Evolutionary conservation across 306 rosid species (phyloP), one percentile per base, ranked within the genome.

Genomic region (Leucaena leucocephala): DNA sequence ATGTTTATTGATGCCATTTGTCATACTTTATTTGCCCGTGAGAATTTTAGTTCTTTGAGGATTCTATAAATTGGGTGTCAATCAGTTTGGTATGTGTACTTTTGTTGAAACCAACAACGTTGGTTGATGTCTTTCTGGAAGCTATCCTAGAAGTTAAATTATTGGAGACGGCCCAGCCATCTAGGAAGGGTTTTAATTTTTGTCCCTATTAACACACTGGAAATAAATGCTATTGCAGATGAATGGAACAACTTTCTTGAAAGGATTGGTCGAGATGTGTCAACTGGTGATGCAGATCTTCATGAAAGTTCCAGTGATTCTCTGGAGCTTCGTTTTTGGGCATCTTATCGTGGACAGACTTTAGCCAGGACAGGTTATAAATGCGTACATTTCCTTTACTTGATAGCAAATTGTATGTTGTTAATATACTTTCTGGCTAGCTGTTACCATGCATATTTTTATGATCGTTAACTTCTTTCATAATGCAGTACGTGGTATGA

Each of bases 271-370:
- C 90, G 91, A 43, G 86, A 79, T 44, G 89, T 77, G 40, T 84
- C 89, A 69, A 92, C 98, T 57, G 91, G 81, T 64, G 98, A 89
- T 69, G 89, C 76, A 8, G 98, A 95, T 71, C 88, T 92, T 63
- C 97, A 91, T 76, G 85, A 91, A 76, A 89, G 82, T 82, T 80
- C 92, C 39, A 90, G 89, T 48, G 97, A 95, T 85, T 44, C 88
- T 72, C 78, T 95, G 86, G 98, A 95, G 87, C 98, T 92, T 80
- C 97, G 98, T 14, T 91, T 95, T 81, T 95, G 98, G 98, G 98
- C 79, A 55, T 95, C 98, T 63, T 95, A 95, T 76, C 91, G 98
- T 5, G 98, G 98, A 72, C 98, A 95, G 88, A 95, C 98, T 81
- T 91, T 95, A 43, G 98, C 98, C n/a, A 88, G 98, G 85, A 95